Conservation (phyloP, 768 basidiomycete species). For the Thelephora ganbajun region DNA sequence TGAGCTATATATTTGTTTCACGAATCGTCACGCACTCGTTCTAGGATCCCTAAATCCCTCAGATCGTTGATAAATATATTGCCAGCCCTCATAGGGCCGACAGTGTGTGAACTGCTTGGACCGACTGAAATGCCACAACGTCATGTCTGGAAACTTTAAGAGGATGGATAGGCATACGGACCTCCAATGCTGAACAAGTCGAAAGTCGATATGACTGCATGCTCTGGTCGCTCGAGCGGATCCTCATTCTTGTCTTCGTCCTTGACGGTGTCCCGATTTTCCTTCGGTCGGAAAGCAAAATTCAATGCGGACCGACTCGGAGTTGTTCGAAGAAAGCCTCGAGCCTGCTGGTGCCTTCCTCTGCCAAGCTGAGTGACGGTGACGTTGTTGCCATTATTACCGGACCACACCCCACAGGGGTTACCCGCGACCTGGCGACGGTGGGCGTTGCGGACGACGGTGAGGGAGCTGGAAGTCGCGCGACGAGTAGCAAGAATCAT, state of each 20-base stretch:
- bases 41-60: slow-evolving; percentile 48
- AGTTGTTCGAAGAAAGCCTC: no score
- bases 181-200: slow-evolving; percentile 89
- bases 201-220: slow-evolving; percentile 89
- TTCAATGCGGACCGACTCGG: no score
- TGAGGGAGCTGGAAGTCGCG: no score
- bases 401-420: no score
- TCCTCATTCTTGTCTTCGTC: background rate
- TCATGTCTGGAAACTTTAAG: background rate
- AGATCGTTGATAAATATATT: slow-evolving; percentile 78
- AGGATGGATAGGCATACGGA: slow-evolving; percentile 18
- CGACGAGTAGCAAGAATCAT: no score
- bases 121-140: slow-evolving; percentile 24
- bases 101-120: slow-evolving; percentile 51
- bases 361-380: no score
- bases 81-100: slow-evolving; percentile 83
- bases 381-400: no score
- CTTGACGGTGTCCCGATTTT: background rate
- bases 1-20: background rate
- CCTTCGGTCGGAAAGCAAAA: no score
- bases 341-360: no score
- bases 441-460: no score
- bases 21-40: slow-evolving; percentile 34
- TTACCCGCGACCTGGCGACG: no score
- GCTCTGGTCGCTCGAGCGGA: slow-evolving; percentile 26